Evolutionary conservation across 2,329 filamentous ascomycete species (phyloP), one percentile per base, ranked within the genome.

Genomic region (Scedosporium boydii): DNA sequence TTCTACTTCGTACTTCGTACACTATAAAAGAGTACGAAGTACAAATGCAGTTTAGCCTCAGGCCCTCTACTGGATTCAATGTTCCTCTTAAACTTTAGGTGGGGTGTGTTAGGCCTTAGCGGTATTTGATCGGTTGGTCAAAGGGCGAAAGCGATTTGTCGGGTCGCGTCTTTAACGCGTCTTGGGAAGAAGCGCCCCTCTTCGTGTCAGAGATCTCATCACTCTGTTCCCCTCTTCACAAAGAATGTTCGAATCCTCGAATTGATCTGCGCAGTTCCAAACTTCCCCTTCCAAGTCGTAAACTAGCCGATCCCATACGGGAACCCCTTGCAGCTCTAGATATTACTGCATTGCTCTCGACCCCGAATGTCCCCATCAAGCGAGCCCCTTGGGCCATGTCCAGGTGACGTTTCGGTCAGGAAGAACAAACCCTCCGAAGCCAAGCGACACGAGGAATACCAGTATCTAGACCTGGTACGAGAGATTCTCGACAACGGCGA

Each of bases 391-490:
- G 42, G 59, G 42, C 26, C 29, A 26, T 12, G 27, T 44, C 44
- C 34, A 26, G 59, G 26, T 23, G 46, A 56, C 21, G 48, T 38
- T 34, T 51, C 48, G n/a, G 48, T 51, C 48, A 61, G 26, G 18
- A 29, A 29, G 12, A 55, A 16, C 59, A 56, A 18, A 2, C 12
- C 60, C 60, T 58, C 53, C 51, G 18, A 38, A 29, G 21, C 53
- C 38, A 58, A 48, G 55, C 60, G 55, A 58, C 91, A 96, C 70
- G 93, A 98, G 78, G 95, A 99, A 77, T 81, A 92, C 71, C 95
- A 98, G 76, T 99, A 99, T 73, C 87, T 99, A 64, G 83, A 93
- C 69, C 83, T 99, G 27, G 91, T 98, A 65, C 88, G 87, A 67
- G 85, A 91, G 67, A 97, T 98, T 70, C 81, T 99, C 16, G 79